phyloP scores from a whole-genome alignment of 495 filamentous ascomycete species.

The Chaetomium tenue region DNA sequence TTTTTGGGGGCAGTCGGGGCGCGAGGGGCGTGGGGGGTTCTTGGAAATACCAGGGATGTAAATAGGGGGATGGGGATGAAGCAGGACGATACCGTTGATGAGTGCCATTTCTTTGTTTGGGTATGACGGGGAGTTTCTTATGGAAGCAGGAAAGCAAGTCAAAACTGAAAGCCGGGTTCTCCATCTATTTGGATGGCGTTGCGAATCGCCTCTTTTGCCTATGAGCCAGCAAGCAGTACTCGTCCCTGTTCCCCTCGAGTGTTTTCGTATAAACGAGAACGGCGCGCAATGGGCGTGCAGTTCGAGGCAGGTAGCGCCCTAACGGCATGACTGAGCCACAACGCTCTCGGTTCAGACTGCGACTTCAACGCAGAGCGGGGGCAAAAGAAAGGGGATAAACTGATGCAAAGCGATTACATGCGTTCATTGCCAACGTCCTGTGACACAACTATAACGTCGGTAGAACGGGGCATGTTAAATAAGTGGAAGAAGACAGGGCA shows the following conservation, averaged over 20 bases:
- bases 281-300: not conserved
- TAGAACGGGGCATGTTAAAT: conserved; percentile 6
- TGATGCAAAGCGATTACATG: not conserved
- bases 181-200: not conserved
- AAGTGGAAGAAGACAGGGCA: not conserved
- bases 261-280: not conserved
- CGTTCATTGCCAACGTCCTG: not conserved
- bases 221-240: not conserved
- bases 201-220: not conserved
- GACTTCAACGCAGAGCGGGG: not conserved
- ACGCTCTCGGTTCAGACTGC: not conserved
- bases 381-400: not conserved
- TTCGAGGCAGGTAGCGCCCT: not conserved
- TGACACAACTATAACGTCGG: not conserved
- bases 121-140: not conserved
- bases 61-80: too few species aligned
- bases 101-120: not conserved
- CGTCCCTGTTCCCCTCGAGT: not conserved
- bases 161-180: conserved; percentile 4
- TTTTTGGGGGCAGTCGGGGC: too few species aligned
- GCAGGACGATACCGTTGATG: not conserved
- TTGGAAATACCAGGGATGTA: not conserved
- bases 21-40: not conserved
- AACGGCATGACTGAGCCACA: not conserved
- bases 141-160: not conserved